Evolutionary conservation across 257 asterid species (phyloP).

Genomic region (Gynochthodes officinalis): DNA sequence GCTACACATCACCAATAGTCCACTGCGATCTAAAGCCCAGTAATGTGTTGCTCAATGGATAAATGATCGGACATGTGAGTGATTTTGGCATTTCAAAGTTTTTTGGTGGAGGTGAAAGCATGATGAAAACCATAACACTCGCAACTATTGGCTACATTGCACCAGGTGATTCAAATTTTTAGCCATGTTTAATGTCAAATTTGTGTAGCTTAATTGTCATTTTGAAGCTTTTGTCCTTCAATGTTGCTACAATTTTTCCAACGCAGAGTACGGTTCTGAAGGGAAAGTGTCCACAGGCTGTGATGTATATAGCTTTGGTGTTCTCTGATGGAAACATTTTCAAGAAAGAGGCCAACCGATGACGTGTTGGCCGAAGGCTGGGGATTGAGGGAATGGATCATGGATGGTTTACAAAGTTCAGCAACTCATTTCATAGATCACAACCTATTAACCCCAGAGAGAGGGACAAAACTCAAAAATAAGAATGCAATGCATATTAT

Average conservation of each 20-base stretch:
- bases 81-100: slow-evolving; percentile 9
- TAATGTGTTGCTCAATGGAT: not conserved
- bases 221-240: not conserved
- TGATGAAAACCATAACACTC: not conserved
- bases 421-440: too few relatives aligned
- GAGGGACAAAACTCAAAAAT: not conserved
- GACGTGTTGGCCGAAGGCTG: not conserved
- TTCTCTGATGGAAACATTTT: slow-evolving; percentile 11
- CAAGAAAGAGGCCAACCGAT: slow-evolving; percentile 15
- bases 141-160: slow-evolving; percentile 14
- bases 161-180: not conserved
- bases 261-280: slow-evolving; percentile 11
- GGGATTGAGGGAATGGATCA: slow-evolving; percentile 2
- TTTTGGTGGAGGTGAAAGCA: not conserved
- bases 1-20: not conserved
- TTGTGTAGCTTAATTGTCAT: not conserved
- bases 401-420: not conserved
- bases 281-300: slow-evolving; percentile 8
- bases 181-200: too few relatives aligned
- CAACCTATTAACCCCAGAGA: not conserved
- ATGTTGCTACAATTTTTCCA: not conserved
- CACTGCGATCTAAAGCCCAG: slow-evolving; percentile 17
- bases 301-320: slow-evolving; percentile 13
- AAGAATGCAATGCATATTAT: not conserved
- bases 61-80: not conserved